A percentile compares a stretch with the other conserved stretches of the same genome.
Evolutionary conservation across 228 moss, liverwort and hornwort species (phyloP).

Genomic region (Sphagnum magellanicum): DNA sequence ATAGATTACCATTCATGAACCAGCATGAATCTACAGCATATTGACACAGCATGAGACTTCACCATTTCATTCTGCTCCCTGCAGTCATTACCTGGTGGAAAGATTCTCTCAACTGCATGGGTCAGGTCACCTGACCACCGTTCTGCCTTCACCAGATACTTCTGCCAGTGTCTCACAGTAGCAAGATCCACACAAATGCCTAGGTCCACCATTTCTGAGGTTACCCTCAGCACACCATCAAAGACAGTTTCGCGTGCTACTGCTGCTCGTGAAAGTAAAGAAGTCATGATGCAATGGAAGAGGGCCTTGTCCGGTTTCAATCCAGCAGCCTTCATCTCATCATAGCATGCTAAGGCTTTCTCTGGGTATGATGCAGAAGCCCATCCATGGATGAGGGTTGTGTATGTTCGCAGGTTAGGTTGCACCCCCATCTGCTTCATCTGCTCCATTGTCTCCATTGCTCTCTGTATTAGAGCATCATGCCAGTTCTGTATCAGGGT

Average conservation of each 20-base stretch:
- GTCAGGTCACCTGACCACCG: slow-evolving; percentile 60
- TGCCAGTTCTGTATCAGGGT: not conserved
- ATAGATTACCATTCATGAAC: too few relatives aligned
- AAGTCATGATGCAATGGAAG: slow-evolving; percentile 77
- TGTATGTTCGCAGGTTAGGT: slow-evolving; percentile 69
- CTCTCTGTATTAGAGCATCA: slow-evolving; percentile 41
- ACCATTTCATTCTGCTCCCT: not conserved
- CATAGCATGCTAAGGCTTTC: slow-evolving; percentile 66
- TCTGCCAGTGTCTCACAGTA: slow-evolving; percentile 73
- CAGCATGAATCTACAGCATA: too few relatives aligned
- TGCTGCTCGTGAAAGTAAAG: slow-evolving; percentile 75
- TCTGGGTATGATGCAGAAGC: slow-evolving; percentile 80
- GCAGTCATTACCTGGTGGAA: slow-evolving; percentile 37
- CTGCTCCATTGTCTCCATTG: slow-evolving; percentile 57
- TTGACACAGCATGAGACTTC: not conserved
- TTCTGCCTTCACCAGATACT: slow-evolving; percentile 63
- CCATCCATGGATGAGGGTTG: slow-evolving; percentile 75
- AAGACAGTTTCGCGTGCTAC: slow-evolving; percentile 68
- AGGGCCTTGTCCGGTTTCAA: slow-evolving; percentile 62
- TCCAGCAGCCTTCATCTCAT: slow-evolving; percentile 65
- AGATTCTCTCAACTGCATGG: slow-evolving; percentile 45
- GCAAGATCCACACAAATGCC: slow-evolving; percentile 60
- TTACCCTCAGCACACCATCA: slow-evolving; percentile 55
- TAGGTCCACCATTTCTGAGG: slow-evolving; percentile 62
- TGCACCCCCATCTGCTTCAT: slow-evolving; percentile 67